Evolutionary conservation across 495 filamentous ascomycete genomes (phyloP).

Genomic region (Annulohypoxylon nitens): DNA sequence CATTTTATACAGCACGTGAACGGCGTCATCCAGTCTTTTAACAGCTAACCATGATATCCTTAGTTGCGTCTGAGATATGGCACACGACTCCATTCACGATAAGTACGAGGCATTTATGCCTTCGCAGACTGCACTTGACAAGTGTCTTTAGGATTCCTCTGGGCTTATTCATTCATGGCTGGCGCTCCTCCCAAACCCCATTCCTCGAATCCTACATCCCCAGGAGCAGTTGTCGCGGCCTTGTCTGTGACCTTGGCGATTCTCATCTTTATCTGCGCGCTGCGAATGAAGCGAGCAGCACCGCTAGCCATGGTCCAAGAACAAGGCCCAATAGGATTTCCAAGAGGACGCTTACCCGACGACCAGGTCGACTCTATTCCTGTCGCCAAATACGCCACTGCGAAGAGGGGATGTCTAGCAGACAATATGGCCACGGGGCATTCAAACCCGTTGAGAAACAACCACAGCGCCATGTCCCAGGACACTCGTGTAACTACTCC

Average conservation of each 20-base stretch:
- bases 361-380: conserved; percentile 14
- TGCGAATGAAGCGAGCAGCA: not conserved
- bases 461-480: not conserved
- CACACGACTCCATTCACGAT: not conserved
- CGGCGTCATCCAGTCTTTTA: not conserved
- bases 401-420: conserved; percentile 1
- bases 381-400: not conserved
- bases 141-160: not conserved
- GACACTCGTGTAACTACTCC: not conserved
- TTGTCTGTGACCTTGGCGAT: not conserved
- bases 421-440: not conserved
- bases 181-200: not conserved
- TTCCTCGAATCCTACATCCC: conserved; percentile 4
- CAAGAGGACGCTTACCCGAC: not conserved
- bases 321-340: not conserved
- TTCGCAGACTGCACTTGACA: not conserved
- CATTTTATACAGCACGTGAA: not conserved
- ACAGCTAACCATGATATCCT: not conserved
- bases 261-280: not conserved
- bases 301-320: conserved; percentile 3
- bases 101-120: not conserved
- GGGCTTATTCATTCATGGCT: not conserved
- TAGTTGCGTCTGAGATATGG: conserved; percentile 4
- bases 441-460: not conserved
- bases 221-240: conserved; percentile 3